Evolutionary conservation across 164 flowering plant genomes (phyloP).

Genomic region (Saururus chinensis): DNA sequence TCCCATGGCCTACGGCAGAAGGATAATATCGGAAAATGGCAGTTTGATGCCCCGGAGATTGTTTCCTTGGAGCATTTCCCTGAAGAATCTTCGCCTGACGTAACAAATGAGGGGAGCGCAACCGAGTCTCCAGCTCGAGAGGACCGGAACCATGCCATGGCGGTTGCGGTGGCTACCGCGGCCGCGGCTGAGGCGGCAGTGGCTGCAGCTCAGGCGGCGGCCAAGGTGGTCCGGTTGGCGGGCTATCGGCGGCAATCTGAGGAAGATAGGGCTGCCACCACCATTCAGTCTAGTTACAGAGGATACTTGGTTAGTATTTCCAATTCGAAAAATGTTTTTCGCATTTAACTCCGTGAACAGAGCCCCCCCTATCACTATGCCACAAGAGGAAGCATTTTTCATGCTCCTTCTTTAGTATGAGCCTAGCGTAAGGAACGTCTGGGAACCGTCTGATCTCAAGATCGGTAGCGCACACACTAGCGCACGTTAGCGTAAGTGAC

Average conservation of each 20-base stretch:
- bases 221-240: conserved; percentile 68
- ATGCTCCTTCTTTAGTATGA: too few relatives aligned
- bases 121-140: conserved; percentile 34
- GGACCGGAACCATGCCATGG: conserved; percentile 69
- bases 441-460: too few relatives aligned
- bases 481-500: too few relatives aligned
- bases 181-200: conserved; percentile 91
- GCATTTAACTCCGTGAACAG: too few relatives aligned
- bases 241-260: conserved; percentile 66
- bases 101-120: conserved; percentile 39
- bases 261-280: conserved; percentile 78
- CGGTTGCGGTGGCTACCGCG: conserved; percentile 81
- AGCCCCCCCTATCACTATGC: too few relatives aligned
- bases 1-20: conserved; percentile 22
- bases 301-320: conserved; percentile 64
- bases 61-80: conserved; percentile 81
- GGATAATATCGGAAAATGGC: conserved; percentile 46
- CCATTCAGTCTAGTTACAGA: conserved; percentile 72
- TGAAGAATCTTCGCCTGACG: conserved; percentile 61
- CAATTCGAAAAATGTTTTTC: too few relatives aligned
- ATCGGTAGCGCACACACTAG: too few relatives aligned
- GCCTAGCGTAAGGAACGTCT: too few relatives aligned
- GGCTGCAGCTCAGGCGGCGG: conserved; percentile 91
- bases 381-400: too few relatives aligned
- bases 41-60: conserved; percentile 59